Conservation (phyloP, 2,329 filamentous ascomycete genomes). For the Chrysoporthe deuterocubensis region DNA sequence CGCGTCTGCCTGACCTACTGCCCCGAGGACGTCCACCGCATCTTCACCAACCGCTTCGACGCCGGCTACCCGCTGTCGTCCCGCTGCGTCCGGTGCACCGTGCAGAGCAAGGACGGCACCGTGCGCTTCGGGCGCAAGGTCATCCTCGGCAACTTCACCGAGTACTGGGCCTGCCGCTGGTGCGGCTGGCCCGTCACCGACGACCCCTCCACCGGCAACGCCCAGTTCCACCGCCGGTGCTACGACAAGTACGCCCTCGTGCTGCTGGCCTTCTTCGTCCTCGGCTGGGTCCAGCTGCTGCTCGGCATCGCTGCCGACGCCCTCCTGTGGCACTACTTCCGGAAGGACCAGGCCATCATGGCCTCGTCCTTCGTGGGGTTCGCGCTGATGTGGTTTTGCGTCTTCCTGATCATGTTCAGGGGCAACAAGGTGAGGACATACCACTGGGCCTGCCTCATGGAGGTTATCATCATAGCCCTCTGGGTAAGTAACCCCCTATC, state of each 20-base stretch:
- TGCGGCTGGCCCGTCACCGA: conserved; percentile 46
- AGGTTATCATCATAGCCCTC: conserved; percentile 41
- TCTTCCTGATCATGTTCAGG: conserved; percentile 41
- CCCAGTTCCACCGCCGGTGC: conserved; percentile 47
- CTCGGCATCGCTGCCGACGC: conserved; percentile 40
- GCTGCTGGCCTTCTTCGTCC: conserved; percentile 43
- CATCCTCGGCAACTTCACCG: conserved; percentile 40
- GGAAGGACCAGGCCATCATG: conserved; percentile 37
- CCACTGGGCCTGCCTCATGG: conserved; percentile 42
- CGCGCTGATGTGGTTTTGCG: conserved; percentile 41
- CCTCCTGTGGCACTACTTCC: conserved; percentile 42
- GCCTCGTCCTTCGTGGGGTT: conserved; percentile 45
- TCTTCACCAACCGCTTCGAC: conserved; percentile 38
- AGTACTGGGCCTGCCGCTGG: conserved; percentile 48
- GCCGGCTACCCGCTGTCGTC: conserved; percentile 44
- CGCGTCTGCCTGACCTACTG: conserved; percentile 42
- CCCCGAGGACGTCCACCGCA: conserved; percentile 36
- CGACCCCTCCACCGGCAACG: conserved; percentile 38
- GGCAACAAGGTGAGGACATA: conserved; percentile 44
- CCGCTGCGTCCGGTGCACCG: conserved; percentile 46
- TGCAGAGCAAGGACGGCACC: conserved; percentile 40
- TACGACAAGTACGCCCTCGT: conserved; percentile 44
- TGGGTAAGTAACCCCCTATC: conserved; percentile 35
- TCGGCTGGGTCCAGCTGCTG: conserved; percentile 44
- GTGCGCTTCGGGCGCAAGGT: conserved; percentile 44